Evolutionary conservation across 2,329 filamentous ascomycete species (phyloP).

Genomic region (Cladophialophora chaetospira): DNA sequence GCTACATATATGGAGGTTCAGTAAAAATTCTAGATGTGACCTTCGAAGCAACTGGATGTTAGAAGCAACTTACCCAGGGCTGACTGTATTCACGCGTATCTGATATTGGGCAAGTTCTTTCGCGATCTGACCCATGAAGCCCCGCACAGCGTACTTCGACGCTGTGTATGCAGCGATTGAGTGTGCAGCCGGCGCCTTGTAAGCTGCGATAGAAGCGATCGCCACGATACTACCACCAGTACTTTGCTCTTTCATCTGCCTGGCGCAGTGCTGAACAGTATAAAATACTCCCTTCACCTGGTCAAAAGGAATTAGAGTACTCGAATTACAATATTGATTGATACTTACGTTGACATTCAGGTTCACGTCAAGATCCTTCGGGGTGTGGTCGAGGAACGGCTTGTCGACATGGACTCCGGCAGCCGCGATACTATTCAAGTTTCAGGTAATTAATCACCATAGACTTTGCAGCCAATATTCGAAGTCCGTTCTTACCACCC

Average conservation of each 20-base stretch:
- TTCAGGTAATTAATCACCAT: slow-evolving; percentile 3
- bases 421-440: slow-evolving; percentile 33
- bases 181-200: slow-evolving; percentile 37
- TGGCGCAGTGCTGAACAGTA: slow-evolving; percentile 11
- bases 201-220: slow-evolving; percentile 15
- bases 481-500: slow-evolving; percentile 16
- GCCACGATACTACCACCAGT: slow-evolving; percentile 28
- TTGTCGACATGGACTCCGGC: slow-evolving; percentile 13
- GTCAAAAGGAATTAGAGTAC: background rate
- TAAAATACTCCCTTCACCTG: slow-evolving; percentile 17
- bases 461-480: background rate
- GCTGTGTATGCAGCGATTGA: slow-evolving; percentile 36
- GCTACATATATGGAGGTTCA: background rate
- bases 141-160: slow-evolving; percentile 47
- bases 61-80: slow-evolving; percentile 31
- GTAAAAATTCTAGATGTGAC: background rate
- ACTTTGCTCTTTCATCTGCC: slow-evolving; percentile 9
- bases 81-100: slow-evolving; percentile 37
- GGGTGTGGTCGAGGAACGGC: slow-evolving; percentile 17
- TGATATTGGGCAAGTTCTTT: slow-evolving; percentile 41
- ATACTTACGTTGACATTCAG: slow-evolving; percentile 22
- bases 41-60: background rate
- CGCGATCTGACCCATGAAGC: slow-evolving; percentile 44
- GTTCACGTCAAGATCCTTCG: slow-evolving; percentile 29
- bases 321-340: background rate